phyloP scores from a whole-genome alignment of 2,329 filamentous ascomycete species.

The Aspergillus piperis region DNA sequence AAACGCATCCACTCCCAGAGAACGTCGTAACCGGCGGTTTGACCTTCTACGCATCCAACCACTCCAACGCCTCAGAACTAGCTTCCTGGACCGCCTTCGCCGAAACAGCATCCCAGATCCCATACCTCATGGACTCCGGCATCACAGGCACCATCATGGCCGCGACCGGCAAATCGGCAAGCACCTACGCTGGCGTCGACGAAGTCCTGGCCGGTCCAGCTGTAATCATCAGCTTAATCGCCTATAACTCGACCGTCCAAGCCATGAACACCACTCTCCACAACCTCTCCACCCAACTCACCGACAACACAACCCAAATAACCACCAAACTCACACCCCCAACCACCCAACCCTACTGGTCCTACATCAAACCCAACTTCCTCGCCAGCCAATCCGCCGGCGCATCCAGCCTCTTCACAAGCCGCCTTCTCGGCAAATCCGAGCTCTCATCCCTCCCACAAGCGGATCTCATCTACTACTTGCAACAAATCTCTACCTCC shows the following conservation, averaged over 20 bases:
- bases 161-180: background rate
- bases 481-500: conserved; percentile 14
- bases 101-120: conserved; percentile 19
- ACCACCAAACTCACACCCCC: conserved; percentile 3
- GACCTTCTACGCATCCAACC: conserved; percentile 9
- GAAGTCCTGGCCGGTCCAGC: too few species aligned
- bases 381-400: conserved; percentile 34
- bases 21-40: conserved; percentile 21
- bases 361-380: conserved; percentile 19
- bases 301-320: background rate
- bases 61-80: conserved; percentile 24
- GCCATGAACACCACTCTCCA: conserved; percentile 1
- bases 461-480: conserved; percentile 11
- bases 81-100: conserved; percentile 35
- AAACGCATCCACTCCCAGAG: conserved; percentile 16
- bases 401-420: conserved; percentile 31
- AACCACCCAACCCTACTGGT: conserved; percentile 26
- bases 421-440: conserved; percentile 37
- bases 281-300: conserved; percentile 3
- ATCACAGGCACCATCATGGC: conserved; percentile 9
- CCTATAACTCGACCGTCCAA: background rate
- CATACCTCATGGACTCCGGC: conserved; percentile 25
- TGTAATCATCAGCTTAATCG: background rate
- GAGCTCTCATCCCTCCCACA: conserved; percentile 27
- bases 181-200: background rate